phyloP scores from a whole-genome alignment of 2,329 filamentous ascomycete species.

The Pyrenophora graminea region DNA sequence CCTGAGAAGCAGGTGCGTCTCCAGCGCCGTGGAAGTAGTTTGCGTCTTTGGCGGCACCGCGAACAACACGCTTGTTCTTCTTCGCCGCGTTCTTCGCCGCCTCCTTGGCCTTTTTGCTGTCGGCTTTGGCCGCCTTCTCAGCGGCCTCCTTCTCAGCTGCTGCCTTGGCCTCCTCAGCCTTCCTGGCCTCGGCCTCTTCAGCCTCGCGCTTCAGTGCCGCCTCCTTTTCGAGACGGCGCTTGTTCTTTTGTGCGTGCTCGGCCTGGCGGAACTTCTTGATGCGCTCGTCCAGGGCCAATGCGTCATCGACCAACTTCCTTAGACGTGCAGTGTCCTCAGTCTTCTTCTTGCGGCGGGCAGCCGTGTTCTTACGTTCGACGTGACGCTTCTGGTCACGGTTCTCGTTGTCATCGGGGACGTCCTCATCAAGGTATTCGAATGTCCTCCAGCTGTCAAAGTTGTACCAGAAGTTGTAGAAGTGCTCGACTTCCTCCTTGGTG shows the following conservation, averaged over 20 bases:
- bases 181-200: constrained; percentile 82
- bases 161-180: constrained; percentile 79
- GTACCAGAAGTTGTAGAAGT: constrained; percentile 99
- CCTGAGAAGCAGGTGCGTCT: constrained; percentile 74
- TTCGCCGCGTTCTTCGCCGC: constrained; percentile 98
- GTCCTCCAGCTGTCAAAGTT: constrained; percentile 98
- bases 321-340: constrained; percentile 92
- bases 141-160: constrained; percentile 83
- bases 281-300: constrained; percentile 81
- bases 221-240: constrained; percentile 88
- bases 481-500: constrained; percentile 85
- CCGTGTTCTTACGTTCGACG: constrained; percentile 97
- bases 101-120: constrained; percentile 95
- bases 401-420: constrained; percentile 98
- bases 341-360: constrained; percentile 99
- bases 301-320: constrained; percentile 86
- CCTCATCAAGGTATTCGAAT: constrained; percentile 98
- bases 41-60: constrained; percentile 91
- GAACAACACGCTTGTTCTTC: constrained; percentile 99
- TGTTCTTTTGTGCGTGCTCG: constrained; percentile 93
- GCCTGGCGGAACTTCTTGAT: constrained; percentile 97
- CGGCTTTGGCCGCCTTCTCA: constrained; percentile 81
- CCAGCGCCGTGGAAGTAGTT: constrained; percentile 82
- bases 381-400: constrained; percentile 99
- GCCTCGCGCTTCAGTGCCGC: constrained; percentile 84